Evolutionary conservation across 257 asterid species (phyloP), one percentile per base, ranked within the genome.

Genomic region (Capsicum chinense): DNA sequence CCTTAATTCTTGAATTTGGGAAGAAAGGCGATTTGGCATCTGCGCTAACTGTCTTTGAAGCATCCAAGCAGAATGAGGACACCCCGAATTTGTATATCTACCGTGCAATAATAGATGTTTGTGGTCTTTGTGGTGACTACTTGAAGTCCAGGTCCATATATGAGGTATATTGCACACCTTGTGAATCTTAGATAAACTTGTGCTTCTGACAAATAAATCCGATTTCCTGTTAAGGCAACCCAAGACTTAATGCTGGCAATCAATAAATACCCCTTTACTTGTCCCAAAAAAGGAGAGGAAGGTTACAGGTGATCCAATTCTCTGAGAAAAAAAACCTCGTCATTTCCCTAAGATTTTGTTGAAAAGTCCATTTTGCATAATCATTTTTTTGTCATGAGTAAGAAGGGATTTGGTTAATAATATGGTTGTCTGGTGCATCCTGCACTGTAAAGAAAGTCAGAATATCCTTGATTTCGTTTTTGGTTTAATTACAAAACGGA

Each of bases 101-200:
- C 89, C 94, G 98, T 85, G 90, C 97, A 89, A 87, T 93, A 81
- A 93, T 96, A 89, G 99, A 96, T 89, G 98, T 90, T 81, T 96
- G 99, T 81, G 98, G 99, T 83, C 97, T 92, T 90, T 96, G 98
- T 87, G 97, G 98, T 50, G 91, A 93, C 90, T 91, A 87, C 90
- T 63, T 89, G 91, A 93, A 94, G 92, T 91, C 99, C 26, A 90
- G 99, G 87, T 76, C 89, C 86, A 93, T 96, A 84, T 96, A 89
- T 80, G 92, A 96, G 98, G 99, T 96, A 93, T 94, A 92, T 56
- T 37, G 83, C 12, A 78, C 42, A 39, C 70, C 70, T 16, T 85
- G 67, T 37, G 82, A 81, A 84, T 84, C 80, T 62, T 35, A 39
- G 57, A 16, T 84, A 63, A 52, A 60, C 74, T 52, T 66, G 80